A percentile compares a stretch with the other conserved stretches of the same genome.
Conservation (phyloP, 192 early-diverging fungal species). For the Diversispora epigaea region DNA sequence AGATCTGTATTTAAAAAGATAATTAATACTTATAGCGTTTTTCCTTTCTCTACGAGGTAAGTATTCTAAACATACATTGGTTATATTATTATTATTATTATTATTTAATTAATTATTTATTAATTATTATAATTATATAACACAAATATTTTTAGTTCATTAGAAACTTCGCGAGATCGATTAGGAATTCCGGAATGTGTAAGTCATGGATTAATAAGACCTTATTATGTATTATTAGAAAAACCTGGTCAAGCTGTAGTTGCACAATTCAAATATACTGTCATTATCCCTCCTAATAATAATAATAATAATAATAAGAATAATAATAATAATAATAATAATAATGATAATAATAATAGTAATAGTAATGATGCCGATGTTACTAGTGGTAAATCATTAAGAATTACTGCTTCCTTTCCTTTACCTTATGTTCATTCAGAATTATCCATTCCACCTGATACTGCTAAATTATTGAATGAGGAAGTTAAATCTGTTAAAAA, state of each 20-base stretch:
- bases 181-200: slow-evolving; percentile 74
- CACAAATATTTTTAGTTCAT: slow-evolving; percentile 31
- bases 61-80: too few species aligned
- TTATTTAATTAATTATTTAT: slow-evolving; percentile 8
- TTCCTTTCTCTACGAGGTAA: slow-evolving; percentile 73
- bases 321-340: too few species aligned
- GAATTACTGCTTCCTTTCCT: slow-evolving; percentile 62
- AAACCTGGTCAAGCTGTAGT: slow-evolving; percentile 51
- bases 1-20: slow-evolving; percentile 64
- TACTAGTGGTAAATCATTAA: slow-evolving; percentile 58
- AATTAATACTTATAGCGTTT: slow-evolving; percentile 61
- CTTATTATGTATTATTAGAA: slow-evolving; percentile 62
- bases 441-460: slow-evolving; percentile 51
- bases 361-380: too few species aligned
- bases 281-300: too few species aligned
- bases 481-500: not conserved
- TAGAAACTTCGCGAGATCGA: slow-evolving; percentile 47
- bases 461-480: slow-evolving; percentile 42
- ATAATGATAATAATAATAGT: too few species aligned
- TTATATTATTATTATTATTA: too few species aligned
- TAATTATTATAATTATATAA: slow-evolving; percentile 29
- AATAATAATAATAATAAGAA: too few species aligned
- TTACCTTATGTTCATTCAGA: slow-evolving; percentile 80
- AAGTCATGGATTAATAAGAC: slow-evolving; percentile 60
- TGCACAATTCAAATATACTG: slow-evolving; percentile 76